These are phyloP conservation scores for Paecilomyces fulvus DNA, from an alignment of 2,329 filamentous ascomycete genomes.

Conservation along the genomic window DNA sequence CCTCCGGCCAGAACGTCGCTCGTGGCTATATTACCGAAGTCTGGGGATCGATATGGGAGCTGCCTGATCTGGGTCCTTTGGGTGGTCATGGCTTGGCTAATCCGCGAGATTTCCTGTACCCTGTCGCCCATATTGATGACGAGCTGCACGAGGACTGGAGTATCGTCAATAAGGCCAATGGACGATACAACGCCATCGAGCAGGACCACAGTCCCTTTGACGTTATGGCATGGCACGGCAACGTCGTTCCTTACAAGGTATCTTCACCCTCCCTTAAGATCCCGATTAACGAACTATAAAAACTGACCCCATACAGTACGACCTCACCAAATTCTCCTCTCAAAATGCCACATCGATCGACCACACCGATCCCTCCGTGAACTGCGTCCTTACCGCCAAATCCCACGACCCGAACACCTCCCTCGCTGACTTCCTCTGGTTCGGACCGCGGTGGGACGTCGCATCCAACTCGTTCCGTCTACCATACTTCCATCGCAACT, in stretches of 20 bases:
- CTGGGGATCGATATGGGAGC: slow-evolving; percentile 52
- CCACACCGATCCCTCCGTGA: slow-evolving; percentile 60
- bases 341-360: slow-evolving; percentile 52
- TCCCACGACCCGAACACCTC: slow-evolving; percentile 50
- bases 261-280: neutral
- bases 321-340: slow-evolving; percentile 50
- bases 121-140: slow-evolving; percentile 49
- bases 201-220: slow-evolving; percentile 59
- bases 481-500: slow-evolving; percentile 65
- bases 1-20: slow-evolving; percentile 43
- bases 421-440: slow-evolving; percentile 63
- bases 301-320: slow-evolving; percentile 30
- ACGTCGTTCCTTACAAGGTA: slow-evolving; percentile 50
- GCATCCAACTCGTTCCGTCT: slow-evolving; percentile 62
- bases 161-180: slow-evolving; percentile 52
- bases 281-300: neutral
- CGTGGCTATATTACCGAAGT: slow-evolving; percentile 57
- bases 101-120: slow-evolving; percentile 53
- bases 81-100: slow-evolving; percentile 59
- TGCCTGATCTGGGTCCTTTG: slow-evolving; percentile 56
- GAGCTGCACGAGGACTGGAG: slow-evolving; percentile 44
- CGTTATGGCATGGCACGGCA: slow-evolving; percentile 60
- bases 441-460: slow-evolving; percentile 63
- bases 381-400: slow-evolving; percentile 46
- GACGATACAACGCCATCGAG: slow-evolving; percentile 47